Evolutionary conservation across 1,284 basidiomycete genomes (phyloP), one percentile per base, ranked within the genome.

Genomic region (Xerocomus nothofagi): DNA sequence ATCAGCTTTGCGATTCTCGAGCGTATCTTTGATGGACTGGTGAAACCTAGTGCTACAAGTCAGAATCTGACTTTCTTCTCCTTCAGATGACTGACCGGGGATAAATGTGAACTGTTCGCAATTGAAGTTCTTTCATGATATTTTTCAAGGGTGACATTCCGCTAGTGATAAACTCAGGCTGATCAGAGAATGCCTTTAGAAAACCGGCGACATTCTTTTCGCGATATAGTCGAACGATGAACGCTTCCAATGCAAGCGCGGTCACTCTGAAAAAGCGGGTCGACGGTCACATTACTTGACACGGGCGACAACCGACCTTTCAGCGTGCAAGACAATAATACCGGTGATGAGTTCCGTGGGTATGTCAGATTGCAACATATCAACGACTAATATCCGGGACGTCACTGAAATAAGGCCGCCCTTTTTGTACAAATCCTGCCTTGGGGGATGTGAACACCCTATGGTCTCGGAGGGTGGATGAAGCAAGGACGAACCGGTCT

Each of bases 131-230:
- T 56, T 93, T 91, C 77, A 99, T 85, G 53, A 97, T 91, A 40
- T 88, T 93, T 62, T 90, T 90, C 17, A 99, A 73, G 0, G 96
- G 95, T 1, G 89, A 93, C 63, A 98, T 73, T 0, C 95, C 95
- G 57, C 86, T 91, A 0, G 90, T 93, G 55, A 99, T 97, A 52
- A 88, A 84, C 66, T 99, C 96, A 0, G 96, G 93, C 59, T 98
- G 88, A 67, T 98, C 96, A 0, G 93, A 93, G 65, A 99, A 98
- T 0, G 94, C 97, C 69, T 99, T 98, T 55, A 98, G 73, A 68
- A 98, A 99, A 2, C 95, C 96, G 6, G 77, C 79, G 68, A 81
- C 74, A 69, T 98, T 98, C 69, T 87, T 84, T 65, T 95, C 86
- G 38, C 94, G 81, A 63, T 88, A 97, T 1, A 97, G 72, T 6